A percentile compares a stretch with the other conserved stretches of the same genome.
Conservation (phyloP, 257 asterid species). For the Prunella vulgaris region DNA sequence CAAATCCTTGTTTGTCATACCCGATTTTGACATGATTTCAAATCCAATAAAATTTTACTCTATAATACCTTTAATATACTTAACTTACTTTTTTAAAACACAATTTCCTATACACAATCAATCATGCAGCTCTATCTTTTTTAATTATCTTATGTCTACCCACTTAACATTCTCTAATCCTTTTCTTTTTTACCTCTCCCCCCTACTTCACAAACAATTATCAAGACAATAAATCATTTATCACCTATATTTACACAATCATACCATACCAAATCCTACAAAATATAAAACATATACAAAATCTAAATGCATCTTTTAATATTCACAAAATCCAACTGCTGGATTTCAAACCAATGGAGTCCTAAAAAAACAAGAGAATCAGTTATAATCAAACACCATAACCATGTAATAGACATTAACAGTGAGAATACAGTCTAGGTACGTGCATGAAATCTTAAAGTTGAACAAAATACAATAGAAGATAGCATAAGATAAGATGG, state of each 20-base stretch:
- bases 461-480: not conserved
- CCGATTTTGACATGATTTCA: not conserved
- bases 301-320: not conserved
- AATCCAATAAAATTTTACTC: not conserved
- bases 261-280: not conserved
- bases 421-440: not conserved
- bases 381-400: not conserved
- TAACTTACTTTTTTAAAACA: too few species aligned
- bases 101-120: not conserved
- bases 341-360: not conserved
- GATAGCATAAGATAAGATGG: not conserved
- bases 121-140: too few species aligned
- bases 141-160: too few species aligned
- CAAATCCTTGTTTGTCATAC: not conserved
- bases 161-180: not conserved
- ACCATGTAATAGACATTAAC: not conserved
- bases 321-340: not conserved
- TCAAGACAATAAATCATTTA: not conserved
- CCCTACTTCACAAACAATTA: not conserved
- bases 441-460: not conserved
- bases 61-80: not conserved
- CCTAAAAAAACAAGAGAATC: too few species aligned
- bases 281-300: not conserved
- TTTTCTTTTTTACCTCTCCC: too few species aligned
- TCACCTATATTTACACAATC: not conserved